Evolutionary conservation across 1,284 basidiomycete species (phyloP).

Genomic region (Ceratobasidium theobromae): DNA sequence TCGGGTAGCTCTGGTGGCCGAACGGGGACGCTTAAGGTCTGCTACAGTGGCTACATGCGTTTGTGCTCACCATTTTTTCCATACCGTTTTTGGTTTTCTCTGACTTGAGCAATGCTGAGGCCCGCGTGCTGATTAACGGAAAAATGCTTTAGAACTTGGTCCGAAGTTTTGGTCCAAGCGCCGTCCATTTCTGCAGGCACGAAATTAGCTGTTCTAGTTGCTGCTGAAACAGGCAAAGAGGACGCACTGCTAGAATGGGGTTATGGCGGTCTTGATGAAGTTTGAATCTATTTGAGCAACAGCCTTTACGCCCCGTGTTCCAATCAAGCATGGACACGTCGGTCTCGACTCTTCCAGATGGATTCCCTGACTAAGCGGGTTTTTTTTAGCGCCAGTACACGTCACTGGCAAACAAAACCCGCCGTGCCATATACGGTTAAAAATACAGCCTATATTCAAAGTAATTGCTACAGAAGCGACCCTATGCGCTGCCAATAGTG

Average conservation of each 20-base stretch:
- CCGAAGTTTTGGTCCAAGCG: conserved; percentile 69
- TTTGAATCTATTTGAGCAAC: conserved; percentile 8
- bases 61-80: conserved; percentile 75
- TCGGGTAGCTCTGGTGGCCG: conserved; percentile 76
- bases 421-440: background rate
- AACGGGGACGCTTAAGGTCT: background rate
- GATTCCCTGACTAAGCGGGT: conserved; percentile 1
- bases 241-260: conserved; percentile 5
- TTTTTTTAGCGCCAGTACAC: conserved; percentile 1
- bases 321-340: conserved; percentile 29
- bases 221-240: background rate
- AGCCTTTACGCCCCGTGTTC: conserved; percentile 20
- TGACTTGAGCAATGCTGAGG: conserved; percentile 61
- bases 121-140: conserved; percentile 58
- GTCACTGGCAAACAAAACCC: conserved; percentile 15
- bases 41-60: background rate
- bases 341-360: conserved; percentile 1
- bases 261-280: background rate
- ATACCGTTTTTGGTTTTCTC: conserved; percentile 73
- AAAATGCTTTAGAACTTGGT: conserved; percentile 65
- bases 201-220: conserved; percentile 1
- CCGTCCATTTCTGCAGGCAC: conserved; percentile 51
- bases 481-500: conserved; percentile 1
- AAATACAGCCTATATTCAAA: background rate
- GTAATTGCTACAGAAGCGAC: background rate